Evolutionary conservation across 805 yeast species (phyloP), one percentile per base, ranked within the genome.

Genomic region (Schwanniomyces polymorphus): DNA sequence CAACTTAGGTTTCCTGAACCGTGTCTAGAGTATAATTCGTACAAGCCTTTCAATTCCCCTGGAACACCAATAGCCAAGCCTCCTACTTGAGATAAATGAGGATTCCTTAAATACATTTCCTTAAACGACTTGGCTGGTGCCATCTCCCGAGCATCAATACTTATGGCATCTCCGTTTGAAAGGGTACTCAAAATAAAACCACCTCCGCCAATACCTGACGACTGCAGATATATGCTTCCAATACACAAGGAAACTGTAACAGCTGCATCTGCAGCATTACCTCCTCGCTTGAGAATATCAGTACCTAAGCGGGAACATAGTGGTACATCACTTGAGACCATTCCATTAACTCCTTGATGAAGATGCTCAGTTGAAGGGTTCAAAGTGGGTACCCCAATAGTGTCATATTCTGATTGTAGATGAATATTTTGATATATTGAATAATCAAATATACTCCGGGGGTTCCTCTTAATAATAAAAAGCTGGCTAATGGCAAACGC

Each of bases 161-260:
- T 74, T 2, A 85, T 52, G 1, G 85, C 79, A 1, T 76, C 75
- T 7, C 76, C 74, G 10, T 75, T 45, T 11, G 48, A 51, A 21
- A 55, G 45, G 18, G 28, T 47, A 12, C 59, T 53, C 50, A 70
- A 64, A 38, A 87, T 85, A 56, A 80, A 90, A 0, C 87, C 89
- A 8, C 99, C 98, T 4, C 98, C 98, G 7, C 97, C 97, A 38
- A 92, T 84, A 0, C 97, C 97, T 1, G 96, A 85, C 48, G 85
- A 85, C 69, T 86, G 89, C 52, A 90, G 84, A 60, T 88, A 88
- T 18, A 89, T 68, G 45, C 88, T 76, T 2, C 98, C 98, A 27
- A 92, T 82, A 60, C 99, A 92, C 26, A 92, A 72, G 0, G 96
- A 89, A 10, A 88, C 87, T 0, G 96, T 86, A 2, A 92, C 85